Percentiles rank a stretch among this genome's conserved stretches.
phyloP scores from a whole-genome alignment of 2,329 filamentous ascomycete species.

The Colletotrichum eleusines region DNA sequence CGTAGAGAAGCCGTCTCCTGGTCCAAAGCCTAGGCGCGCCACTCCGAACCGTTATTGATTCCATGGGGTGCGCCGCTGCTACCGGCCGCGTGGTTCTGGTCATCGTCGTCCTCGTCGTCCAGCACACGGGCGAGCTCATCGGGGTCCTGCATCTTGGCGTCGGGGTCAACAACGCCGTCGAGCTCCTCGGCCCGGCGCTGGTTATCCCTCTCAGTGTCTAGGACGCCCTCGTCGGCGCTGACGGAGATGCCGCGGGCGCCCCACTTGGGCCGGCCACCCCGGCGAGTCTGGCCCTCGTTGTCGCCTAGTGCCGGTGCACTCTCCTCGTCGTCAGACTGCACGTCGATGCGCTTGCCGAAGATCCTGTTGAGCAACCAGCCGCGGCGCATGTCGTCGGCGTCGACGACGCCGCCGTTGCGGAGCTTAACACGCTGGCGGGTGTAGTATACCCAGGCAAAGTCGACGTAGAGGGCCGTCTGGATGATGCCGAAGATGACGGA shows the following conservation, averaged over 20 bases:
- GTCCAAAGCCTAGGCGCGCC: conserved; percentile 48
- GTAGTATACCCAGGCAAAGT: conserved; percentile 98
- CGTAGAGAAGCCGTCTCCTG: not conserved
- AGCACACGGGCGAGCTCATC: conserved; percentile 73
- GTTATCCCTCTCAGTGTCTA: conserved; percentile 62
- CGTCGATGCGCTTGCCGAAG: conserved; percentile 71
- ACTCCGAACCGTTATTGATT: conserved; percentile 61
- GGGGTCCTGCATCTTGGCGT: conserved; percentile 75
- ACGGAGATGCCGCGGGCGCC: conserved; percentile 74
- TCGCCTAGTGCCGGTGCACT: conserved; percentile 62
- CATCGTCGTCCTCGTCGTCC: conserved; percentile 69
- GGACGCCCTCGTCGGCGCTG: conserved; percentile 72
- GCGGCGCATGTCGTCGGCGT: conserved; percentile 86
- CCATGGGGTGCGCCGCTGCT: conserved; percentile 51
- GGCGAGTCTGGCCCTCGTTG: conserved; percentile 44
- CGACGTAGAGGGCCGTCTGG: conserved; percentile 89
- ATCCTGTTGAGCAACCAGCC: conserved; percentile 87
- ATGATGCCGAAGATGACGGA: conserved; percentile 88
- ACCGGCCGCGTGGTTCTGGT: conserved; percentile 46
- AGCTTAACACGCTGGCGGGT: conserved; percentile 94
- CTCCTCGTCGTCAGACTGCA: conserved; percentile 71
- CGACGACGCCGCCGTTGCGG: conserved; percentile 86
- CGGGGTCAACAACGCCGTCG: conserved; percentile 64
- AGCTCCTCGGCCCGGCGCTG: conserved; percentile 57
- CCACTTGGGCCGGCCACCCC: conserved; percentile 65